phyloP scores from a whole-genome alignment of 1,284 basidiomycete species.

The Cystobasidiaceae sp. region DNA sequence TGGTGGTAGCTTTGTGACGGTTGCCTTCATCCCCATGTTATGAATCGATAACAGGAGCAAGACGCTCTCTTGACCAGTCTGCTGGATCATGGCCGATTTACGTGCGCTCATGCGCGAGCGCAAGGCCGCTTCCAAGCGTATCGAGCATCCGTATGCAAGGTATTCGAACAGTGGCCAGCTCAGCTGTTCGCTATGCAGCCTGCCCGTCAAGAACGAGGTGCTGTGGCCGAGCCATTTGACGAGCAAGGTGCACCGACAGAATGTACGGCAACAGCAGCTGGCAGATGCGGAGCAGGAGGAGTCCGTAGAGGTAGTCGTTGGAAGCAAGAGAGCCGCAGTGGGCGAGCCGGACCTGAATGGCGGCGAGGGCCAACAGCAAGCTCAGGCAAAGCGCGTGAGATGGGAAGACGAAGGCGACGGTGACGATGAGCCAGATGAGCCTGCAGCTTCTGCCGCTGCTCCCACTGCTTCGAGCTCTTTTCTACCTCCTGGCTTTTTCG shows the following conservation, averaged over 20 bases:
- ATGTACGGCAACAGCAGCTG: conserved; percentile 15
- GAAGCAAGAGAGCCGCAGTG: conserved; percentile 6
- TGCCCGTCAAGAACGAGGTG: conserved; percentile 24
- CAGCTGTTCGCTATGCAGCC: conserved; percentile 27
- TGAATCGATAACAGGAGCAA: no score
- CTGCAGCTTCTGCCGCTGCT: neutral
- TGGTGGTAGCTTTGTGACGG: no score
- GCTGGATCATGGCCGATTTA: conserved; percentile 23
- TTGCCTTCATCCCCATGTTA: neutral
- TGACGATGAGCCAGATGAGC: neutral
- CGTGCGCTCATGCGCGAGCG: conserved; percentile 26
- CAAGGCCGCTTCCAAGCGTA: conserved; percentile 13
- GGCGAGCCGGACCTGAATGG: neutral
- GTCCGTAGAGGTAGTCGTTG: neutral
- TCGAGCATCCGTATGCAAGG: conserved; percentile 26
- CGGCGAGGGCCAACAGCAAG: neutral
- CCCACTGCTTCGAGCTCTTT: neutral
- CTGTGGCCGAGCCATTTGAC: conserved; percentile 31
- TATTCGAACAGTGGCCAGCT: conserved; percentile 16
- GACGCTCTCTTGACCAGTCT: no score
- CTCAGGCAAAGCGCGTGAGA: conserved; percentile 1
- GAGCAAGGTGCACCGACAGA: conserved; percentile 29
- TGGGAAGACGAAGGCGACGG: conserved; percentile 6
- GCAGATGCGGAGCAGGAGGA: neutral
- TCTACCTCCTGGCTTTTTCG: conserved; percentile 31